phyloP scores from a whole-genome alignment of 352 stramenopile genomes.

The Phytophthora syringae region DNA sequence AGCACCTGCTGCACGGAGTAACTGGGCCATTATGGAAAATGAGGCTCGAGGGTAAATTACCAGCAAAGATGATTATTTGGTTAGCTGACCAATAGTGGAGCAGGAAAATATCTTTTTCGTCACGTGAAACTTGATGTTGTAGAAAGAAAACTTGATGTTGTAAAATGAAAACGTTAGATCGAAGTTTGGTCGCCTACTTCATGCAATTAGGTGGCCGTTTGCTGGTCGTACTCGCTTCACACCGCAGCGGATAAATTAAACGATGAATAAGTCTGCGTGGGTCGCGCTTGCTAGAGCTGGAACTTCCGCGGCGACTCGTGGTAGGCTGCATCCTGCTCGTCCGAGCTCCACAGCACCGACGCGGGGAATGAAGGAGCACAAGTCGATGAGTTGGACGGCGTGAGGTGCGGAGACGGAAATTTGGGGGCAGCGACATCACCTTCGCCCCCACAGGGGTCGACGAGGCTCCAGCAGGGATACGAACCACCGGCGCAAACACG shows the following conservation, averaged over 20 bases:
- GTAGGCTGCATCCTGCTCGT: slow-evolving; percentile 34
- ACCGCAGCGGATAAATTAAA: slow-evolving; percentile 37
- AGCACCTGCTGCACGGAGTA: slow-evolving; percentile 53
- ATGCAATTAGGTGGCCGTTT: background rate
- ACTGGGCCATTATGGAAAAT: slow-evolving; percentile 43
- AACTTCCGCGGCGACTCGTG: slow-evolving; percentile 14
- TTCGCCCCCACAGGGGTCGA: slow-evolving; percentile 37
- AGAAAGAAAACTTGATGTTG: background rate
- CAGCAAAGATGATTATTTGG: background rate
- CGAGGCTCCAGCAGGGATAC: slow-evolving; percentile 26
- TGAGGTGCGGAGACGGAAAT: slow-evolving; percentile 50
- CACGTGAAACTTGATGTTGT: slow-evolving; percentile 24
- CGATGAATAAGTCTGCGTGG: background rate
- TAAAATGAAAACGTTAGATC: background rate
- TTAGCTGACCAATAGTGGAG: slow-evolving; percentile 8
- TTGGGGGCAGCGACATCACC: slow-evolving; percentile 19
- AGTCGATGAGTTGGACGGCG: slow-evolving; percentile 46
- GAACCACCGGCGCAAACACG: slow-evolving; percentile 28
- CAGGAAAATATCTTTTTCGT: slow-evolving; percentile 1
- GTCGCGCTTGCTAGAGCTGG: slow-evolving; percentile 15
- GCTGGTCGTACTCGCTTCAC: background rate
- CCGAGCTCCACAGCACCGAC: slow-evolving; percentile 54
- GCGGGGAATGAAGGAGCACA: slow-evolving; percentile 50
- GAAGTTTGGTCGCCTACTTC: background rate
- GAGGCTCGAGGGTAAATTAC: background rate